Base-by-base conservation (phyloP, 257 asterid species). In the Coffea eugenioides region DNA sequence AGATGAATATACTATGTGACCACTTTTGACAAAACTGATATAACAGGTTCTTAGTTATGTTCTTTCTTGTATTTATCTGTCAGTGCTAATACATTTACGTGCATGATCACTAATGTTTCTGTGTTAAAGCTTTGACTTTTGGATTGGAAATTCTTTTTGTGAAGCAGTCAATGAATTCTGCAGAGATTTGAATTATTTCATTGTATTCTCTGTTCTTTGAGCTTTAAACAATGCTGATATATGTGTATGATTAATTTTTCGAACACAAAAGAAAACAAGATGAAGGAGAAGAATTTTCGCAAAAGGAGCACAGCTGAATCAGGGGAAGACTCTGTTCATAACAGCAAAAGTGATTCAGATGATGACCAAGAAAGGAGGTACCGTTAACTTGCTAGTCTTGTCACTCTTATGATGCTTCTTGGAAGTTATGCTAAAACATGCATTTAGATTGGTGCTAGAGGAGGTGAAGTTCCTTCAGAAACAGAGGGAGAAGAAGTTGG, bases 401-500 rank as follows among this genome's bases (percentile, higher is more conserved):
- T 70, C 21, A 25, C 67, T 71, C 59, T 78, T 10, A 51, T 75
- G 20, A 74, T 25, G 27, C 5, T 59, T 74, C 39, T 27, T 51
- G 65, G 21, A 62, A 3, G 51, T 48, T 11, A 39, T 31, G 18
- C 45, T 64, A 59, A 62, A 61, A 12, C 59, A 10, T 39, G 80
- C 27, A 68, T 69, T 75, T 79, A 94, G 98, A 73, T 86, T 85
- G 89, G 81, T 90, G 43, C 79, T 89, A 84, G 89, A 92, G 93
- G 99, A 95, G 91, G 94, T 95, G 16, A 93, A 93, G 84, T 92
- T 92, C 79, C 97, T 95, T 81, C 99, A 95, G 90, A 92, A 88
- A 79, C 98, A 88, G 82, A 88, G 99, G 89, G 99, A 90, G 87
- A 93, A 81, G 87, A 93, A 88, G 83, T 90, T 86, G 6, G 99